phyloP scores from a whole-genome alignment of 2,329 filamentous ascomycete species.

The Aspergillus ochraceoroseus region DNA sequence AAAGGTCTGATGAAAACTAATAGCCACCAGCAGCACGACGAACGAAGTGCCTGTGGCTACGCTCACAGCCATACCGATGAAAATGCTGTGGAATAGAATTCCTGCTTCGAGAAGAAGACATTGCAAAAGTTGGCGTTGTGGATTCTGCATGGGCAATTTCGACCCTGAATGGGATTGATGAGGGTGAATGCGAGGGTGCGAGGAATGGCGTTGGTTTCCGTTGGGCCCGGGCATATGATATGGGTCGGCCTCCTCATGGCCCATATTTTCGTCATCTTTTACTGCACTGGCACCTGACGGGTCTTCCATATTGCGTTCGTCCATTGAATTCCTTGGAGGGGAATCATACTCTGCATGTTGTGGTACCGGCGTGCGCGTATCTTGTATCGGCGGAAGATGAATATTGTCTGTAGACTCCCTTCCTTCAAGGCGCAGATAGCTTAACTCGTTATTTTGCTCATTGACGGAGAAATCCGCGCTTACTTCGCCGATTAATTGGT shows the following conservation, averaged over 20 bases:
- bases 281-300: constrained; percentile 25
- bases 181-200: constrained; percentile 15
- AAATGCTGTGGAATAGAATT: constrained; percentile 78
- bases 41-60: constrained; percentile 76
- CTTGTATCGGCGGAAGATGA: constrained; percentile 14
- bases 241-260: constrained; percentile 52
- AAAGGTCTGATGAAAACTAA: constrained; percentile 81
- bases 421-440: constrained; percentile 25
- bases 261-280: constrained; percentile 54
- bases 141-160: constrained; percentile 49
- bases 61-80: constrained; percentile 81
- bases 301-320: constrained; percentile 18
- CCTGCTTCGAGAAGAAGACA: constrained; percentile 76
- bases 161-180: constrained; percentile 17
- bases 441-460: constrained; percentile 17
- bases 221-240: constrained; percentile 21
- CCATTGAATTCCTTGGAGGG: constrained; percentile 15
- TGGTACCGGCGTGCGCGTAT: constrained; percentile 6
- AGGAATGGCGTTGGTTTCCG: constrained; percentile 12
- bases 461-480: constrained; percentile 21
- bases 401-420: constrained; percentile 22
- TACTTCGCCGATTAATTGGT: constrained; percentile 39
- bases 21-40: constrained; percentile 72
- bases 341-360: constrained; percentile 16
- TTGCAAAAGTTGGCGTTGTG: constrained; percentile 64